A percentile compares a stretch with the other conserved stretches of the same genome.
Conservation (phyloP, 1,284 basidiomycete species). For the Anthracocystis panici-leucophaei region DNA sequence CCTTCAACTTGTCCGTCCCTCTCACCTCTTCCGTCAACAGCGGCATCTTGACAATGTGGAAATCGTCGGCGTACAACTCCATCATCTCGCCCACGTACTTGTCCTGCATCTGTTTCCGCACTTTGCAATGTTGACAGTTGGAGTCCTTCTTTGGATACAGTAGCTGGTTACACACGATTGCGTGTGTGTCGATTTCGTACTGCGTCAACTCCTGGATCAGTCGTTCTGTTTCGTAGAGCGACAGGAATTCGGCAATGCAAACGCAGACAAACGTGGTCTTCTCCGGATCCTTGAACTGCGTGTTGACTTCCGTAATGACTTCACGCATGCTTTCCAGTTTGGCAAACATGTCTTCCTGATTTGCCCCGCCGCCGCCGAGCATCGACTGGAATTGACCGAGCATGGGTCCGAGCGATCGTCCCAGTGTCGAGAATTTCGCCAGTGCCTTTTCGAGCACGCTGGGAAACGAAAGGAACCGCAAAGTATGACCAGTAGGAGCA, state of each 20-base stretch:
- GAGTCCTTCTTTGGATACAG: slow-evolving; percentile 91
- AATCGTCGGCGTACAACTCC: slow-evolving; percentile 68
- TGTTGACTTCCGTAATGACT: slow-evolving; percentile 98
- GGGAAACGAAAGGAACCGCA: slow-evolving; percentile 98
- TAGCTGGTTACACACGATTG: slow-evolving; percentile 97
- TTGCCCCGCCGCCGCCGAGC: slow-evolving; percentile 80
- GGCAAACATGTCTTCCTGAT: slow-evolving; percentile 86
- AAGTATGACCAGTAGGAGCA: slow-evolving; percentile 96
- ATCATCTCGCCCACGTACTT: slow-evolving; percentile 68
- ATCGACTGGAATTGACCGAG: slow-evolving; percentile 82
- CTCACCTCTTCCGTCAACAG: slow-evolving; percentile 96
- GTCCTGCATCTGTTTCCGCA: slow-evolving; percentile 96
- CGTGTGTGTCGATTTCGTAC: slow-evolving; percentile 98
- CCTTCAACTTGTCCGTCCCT: slow-evolving; percentile 89
- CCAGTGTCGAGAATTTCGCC: slow-evolving; percentile 90
- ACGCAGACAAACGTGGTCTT: slow-evolving; percentile 96
- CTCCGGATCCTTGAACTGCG: slow-evolving; percentile 99
- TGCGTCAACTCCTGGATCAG: slow-evolving; percentile 94
- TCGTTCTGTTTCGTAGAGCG: slow-evolving; percentile 97
- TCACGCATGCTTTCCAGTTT: slow-evolving; percentile 97
- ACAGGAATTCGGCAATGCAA: slow-evolving; percentile 97
- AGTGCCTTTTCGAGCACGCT: slow-evolving; percentile 96
- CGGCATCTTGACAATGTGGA: slow-evolving; percentile 77
- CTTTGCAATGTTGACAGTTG: slow-evolving; percentile 93
- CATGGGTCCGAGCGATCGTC: slow-evolving; percentile 96